These are phyloP conservation scores for Hyaloperonospora arabidopsidis DNA, from an alignment of 352 stramenopile genomes.

Conservation along the genomic window DNA sequence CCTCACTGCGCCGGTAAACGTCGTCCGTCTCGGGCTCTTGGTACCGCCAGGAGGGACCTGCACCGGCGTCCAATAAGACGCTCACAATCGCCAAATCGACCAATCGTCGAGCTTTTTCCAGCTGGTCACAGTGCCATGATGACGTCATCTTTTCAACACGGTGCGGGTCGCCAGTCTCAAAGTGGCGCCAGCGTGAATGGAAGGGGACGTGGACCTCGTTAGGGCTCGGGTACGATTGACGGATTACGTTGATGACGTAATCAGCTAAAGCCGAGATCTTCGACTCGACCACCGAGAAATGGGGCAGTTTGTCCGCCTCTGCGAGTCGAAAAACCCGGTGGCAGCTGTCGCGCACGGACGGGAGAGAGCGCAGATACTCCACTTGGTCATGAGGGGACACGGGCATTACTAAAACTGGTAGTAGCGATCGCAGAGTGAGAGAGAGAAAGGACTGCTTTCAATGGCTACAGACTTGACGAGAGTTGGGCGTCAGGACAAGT, in stretches of 20 bases:
- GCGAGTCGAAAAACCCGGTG: constrained; percentile 53
- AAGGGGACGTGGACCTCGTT: constrained; percentile 56
- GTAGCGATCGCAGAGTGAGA: too few relatives aligned
- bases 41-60: constrained; percentile 60
- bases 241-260: constrained; percentile 65
- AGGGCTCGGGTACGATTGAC: constrained; percentile 41
- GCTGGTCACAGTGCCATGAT: constrained; percentile 38
- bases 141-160: constrained; percentile 46
- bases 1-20: constrained; percentile 65
- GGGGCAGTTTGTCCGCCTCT: constrained; percentile 37
- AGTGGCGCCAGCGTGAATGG: constrained; percentile 75
- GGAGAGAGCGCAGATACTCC: constrained; percentile 58
- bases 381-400: constrained; percentile 29
- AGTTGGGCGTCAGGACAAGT: too few relatives aligned
- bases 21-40: constrained; percentile 61
- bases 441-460: too few relatives aligned
- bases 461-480: too few relatives aligned
- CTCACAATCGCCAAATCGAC: constrained; percentile 74
- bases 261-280: constrained; percentile 56
- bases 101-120: constrained; percentile 51
- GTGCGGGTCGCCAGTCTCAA: constrained; percentile 66
- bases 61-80: constrained; percentile 75
- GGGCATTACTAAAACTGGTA: background rate
- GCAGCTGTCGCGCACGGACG: constrained; percentile 62
- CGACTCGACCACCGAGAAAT: constrained; percentile 51